Conservation (phyloP, 352 stramenopile species). For the Globisporangium solare region DNA sequence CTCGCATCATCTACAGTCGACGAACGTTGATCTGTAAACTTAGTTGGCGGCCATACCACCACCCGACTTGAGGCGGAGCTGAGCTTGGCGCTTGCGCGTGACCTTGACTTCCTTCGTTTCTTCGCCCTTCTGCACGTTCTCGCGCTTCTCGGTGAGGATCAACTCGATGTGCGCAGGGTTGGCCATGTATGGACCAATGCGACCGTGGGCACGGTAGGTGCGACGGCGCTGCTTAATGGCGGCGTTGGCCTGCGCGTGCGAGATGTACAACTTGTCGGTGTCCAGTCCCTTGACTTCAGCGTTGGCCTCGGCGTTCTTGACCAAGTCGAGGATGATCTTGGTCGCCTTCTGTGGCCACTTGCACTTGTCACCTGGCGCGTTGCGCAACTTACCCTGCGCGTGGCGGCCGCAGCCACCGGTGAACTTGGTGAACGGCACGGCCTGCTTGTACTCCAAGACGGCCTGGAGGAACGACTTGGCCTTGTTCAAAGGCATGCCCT, state of each 20-base stretch:
- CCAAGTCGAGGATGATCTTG: slow-evolving; percentile 97
- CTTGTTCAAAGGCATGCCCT: slow-evolving; percentile 95
- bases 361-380: slow-evolving; percentile 95
- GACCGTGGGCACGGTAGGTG: slow-evolving; percentile 98
- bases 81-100: slow-evolving; percentile 85
- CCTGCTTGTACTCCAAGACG: slow-evolving; percentile 97
- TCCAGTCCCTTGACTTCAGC: slow-evolving; percentile 98
- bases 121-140: slow-evolving; percentile 91
- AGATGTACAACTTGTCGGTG: slow-evolving; percentile 95
- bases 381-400: slow-evolving; percentile 94
- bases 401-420: slow-evolving; percentile 98
- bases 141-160: slow-evolving; percentile 95
- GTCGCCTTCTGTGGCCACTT: slow-evolving; percentile 99
- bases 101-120: slow-evolving; percentile 83
- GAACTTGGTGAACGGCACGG: slow-evolving; percentile 99
- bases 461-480: slow-evolving; percentile 95
- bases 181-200: slow-evolving; percentile 98
- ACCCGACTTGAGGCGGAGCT: slow-evolving; percentile 87
- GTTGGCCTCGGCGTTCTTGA: slow-evolving; percentile 99
- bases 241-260: slow-evolving; percentile 96
- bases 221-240: slow-evolving; percentile 97
- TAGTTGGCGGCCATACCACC: slow-evolving; percentile 83
- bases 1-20: slow-evolving; percentile 39
- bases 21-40: slow-evolving; percentile 18
- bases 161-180: slow-evolving; percentile 99